Base-by-base conservation (phyloP, 2,329 filamentous ascomycete genomes). In the Penicillium sp. region DNA sequence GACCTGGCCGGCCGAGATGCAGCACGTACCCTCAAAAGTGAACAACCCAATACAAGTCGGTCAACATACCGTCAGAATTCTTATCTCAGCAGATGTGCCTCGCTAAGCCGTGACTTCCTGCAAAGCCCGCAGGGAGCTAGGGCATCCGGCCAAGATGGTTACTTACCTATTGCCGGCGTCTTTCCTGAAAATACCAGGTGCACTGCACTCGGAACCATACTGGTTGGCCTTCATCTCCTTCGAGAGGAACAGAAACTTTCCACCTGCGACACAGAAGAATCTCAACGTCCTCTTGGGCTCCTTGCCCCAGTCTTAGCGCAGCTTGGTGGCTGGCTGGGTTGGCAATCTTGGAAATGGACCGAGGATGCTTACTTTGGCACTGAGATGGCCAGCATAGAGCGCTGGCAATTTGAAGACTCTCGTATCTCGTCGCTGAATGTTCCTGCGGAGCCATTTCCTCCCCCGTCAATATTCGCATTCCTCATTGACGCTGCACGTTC, bases 241-340 rank as follows among this genome's bases (percentile, higher is more conserved):
- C 82, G 89, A 0, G 93, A 99, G 71, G 94, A 99, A 70, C 82
- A 89, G 59, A 97, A 96, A 69, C 82, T 99, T 1, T 85, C 90
- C 57, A 82, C 87, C 3, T 75, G 79, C 52, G 78, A 79, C 43
- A 74, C 75, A n/a, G 79, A 82, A 58, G 70, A 74, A n/a, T 73
- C 78, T 11, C 73, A 69, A 46, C 72, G 71, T 20, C 75, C 79
- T 41, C 64, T 75, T 22, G 74, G 78, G 14, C 78, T 81, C 41
- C 74, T 97, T 22, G 84, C 85, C n/a, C 86, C 89, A 15, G 73
- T 97, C 2, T 77, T 97, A 42, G 86, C 88, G 44, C 93, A 97
- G 69, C 80, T 99, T 54, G 85, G 88, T 1, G 79, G 82, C 51
- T 97, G 93, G 92, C 78, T 99, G 23, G 84, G 85, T 8, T 96